These are phyloP conservation scores for Colletotrichum sp. DNA, from an alignment of 2,329 filamentous ascomycete species.

Conservation along the genomic window DNA sequence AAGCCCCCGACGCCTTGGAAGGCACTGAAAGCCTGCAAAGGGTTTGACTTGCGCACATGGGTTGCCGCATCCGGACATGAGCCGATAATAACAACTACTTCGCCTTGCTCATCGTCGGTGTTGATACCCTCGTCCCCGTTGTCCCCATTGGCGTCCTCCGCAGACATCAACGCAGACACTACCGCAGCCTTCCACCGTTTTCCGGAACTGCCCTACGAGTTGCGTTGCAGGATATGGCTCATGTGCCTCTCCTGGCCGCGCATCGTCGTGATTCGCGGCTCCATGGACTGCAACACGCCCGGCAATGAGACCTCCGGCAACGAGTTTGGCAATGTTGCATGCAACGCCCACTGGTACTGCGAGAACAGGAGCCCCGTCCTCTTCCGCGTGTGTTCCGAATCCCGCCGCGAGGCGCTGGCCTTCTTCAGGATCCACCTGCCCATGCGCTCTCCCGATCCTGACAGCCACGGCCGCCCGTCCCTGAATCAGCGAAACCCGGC, in stretches of 20 bases:
- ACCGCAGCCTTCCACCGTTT: constrained; percentile 11
- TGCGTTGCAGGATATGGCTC: constrained; percentile 23
- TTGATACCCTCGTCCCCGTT: not conserved
- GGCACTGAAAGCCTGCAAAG: not conserved
- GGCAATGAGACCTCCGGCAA: constrained; percentile 2
- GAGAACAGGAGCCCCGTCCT: constrained; percentile 22
- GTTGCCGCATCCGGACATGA: not conserved
- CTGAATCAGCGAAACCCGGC: constrained; percentile 21
- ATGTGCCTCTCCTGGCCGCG: constrained; percentile 20
- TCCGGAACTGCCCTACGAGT: constrained; percentile 19
- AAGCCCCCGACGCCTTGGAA: not conserved
- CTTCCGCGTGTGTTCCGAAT: constrained; percentile 22
- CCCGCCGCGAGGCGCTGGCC: constrained; percentile 14
- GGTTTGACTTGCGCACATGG: constrained; percentile 19
- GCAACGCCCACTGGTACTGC: constrained; percentile 21
- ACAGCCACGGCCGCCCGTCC: constrained; percentile 6
- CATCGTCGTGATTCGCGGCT: constrained; percentile 19
- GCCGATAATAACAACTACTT: not conserved
- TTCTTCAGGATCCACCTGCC: constrained; percentile 26
- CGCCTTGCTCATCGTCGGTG: not conserved
- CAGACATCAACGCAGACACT: not conserved
- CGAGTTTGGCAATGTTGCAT: constrained; percentile 11
- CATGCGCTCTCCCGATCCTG: not conserved
- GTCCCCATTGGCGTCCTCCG: not conserved
- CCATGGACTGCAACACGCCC: not conserved